Evolutionary conservation across 208 protist species (phyloP).

Genomic region (Naegleria fowleri): DNA sequence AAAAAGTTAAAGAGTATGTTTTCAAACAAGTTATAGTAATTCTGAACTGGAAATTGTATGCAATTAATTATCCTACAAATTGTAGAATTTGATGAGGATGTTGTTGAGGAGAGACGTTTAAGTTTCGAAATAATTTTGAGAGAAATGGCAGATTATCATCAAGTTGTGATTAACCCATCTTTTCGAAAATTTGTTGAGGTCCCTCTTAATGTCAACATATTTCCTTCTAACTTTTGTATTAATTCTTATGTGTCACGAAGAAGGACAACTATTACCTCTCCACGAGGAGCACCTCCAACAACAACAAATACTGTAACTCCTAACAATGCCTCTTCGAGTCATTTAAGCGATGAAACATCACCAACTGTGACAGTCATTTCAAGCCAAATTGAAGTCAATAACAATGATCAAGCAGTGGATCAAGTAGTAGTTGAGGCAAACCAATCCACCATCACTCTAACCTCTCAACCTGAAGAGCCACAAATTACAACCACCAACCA

Average conservation of each 20-base stretch:
- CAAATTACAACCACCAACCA: not conserved
- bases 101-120: not conserved
- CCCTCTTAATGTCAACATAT: not conserved
- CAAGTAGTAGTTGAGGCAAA: not conserved
- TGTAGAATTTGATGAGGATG: not conserved
- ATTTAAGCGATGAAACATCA: not conserved
- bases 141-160: not conserved
- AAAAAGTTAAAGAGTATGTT: not conserved
- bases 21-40: not conserved
- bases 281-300: not conserved
- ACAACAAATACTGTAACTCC: not conserved
- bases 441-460: not conserved
- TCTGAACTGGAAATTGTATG: not conserved
- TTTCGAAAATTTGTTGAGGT: not conserved
- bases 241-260: not conserved
- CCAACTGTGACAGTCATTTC: not conserved
- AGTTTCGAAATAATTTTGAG: not conserved
- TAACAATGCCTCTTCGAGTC: not conserved
- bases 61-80: not conserved
- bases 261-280: not conserved
- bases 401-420: not conserved
- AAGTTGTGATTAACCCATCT: not conserved
- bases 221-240: not conserved
- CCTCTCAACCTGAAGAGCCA: not conserved
- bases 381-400: not conserved